These are phyloP conservation scores for Massarina eburnea DNA, from an alignment of 2,329 filamentous ascomycete genomes.

Conservation along the genomic window DNA sequence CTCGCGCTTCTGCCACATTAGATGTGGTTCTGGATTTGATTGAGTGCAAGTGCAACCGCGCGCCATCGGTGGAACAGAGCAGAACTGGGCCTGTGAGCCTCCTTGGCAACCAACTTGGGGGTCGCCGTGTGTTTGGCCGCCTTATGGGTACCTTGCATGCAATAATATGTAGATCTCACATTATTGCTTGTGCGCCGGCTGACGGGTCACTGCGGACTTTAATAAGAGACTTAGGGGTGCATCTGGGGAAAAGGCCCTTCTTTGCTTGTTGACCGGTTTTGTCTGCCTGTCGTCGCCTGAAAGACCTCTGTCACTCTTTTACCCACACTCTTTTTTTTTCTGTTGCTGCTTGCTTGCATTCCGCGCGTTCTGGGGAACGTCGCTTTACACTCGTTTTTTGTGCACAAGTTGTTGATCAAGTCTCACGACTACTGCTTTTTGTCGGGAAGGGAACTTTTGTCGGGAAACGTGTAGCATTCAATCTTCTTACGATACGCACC, in stretches of 20 bases:
- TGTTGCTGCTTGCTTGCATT: background rate
- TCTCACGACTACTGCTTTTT: background rate
- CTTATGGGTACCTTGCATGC: no score
- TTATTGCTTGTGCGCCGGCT: background rate
- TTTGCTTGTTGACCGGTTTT: background rate
- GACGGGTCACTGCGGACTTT: background rate
- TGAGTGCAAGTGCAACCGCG: background rate
- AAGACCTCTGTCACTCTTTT: background rate
- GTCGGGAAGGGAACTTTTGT: no score
- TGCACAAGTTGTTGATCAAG: background rate
- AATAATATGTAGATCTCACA: no score
- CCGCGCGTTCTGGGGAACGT: background rate
- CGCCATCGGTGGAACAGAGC: background rate
- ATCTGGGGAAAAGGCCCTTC: background rate
- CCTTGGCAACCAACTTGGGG: no score
- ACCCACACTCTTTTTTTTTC: background rate
- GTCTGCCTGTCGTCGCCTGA: no score
- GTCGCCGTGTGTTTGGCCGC: no score
- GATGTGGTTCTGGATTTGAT: no score
- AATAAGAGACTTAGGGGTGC: background rate
- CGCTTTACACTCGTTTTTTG: slow-evolving; percentile 5
- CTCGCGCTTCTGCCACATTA: no score
- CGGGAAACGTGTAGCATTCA: background rate
- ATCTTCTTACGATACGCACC: background rate
- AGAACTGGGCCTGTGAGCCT: no score